Percentiles rank a stretch among this genome's conserved stretches.
These are phyloP conservation scores for Backusella australiensis DNA, from an alignment of 192 early-diverging fungal genomes.

Conservation along the genomic window DNA sequence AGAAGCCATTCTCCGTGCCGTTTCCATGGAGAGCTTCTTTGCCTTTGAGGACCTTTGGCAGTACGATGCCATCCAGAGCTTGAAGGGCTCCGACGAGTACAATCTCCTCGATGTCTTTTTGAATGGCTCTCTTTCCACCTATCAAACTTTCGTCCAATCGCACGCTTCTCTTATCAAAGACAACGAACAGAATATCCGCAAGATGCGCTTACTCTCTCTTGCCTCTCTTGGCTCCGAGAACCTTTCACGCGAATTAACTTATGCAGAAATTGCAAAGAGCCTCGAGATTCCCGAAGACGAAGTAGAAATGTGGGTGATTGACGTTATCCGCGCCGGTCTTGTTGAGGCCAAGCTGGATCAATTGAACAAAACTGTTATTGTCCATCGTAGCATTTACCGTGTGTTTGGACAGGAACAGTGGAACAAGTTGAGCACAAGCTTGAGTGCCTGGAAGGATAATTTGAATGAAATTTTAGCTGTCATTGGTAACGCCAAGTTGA, in stretches of 20 bases:
- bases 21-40: conserved; percentile 68
- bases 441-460: conserved; percentile 79
- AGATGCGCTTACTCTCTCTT: conserved; percentile 87
- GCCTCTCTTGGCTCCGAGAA: conserved; percentile 73
- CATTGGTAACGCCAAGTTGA: conserved; percentile 82
- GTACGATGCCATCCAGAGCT: conserved; percentile 59
- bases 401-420: conserved; percentile 83
- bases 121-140: conserved; percentile 61
- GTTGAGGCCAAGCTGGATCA: conserved; percentile 96
- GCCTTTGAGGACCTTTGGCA: conserved; percentile 75
- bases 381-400: conserved; percentile 84
- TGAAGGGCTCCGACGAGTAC: conserved; percentile 58
- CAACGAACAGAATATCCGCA: conserved; percentile 59
- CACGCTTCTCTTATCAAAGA: conserved; percentile 55
- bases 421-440: conserved; percentile 62
- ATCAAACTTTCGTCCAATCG: conserved; percentile 56
- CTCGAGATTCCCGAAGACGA: conserved; percentile 75
- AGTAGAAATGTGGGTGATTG: conserved; percentile 96
- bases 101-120: conserved; percentile 71
- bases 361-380: conserved; percentile 72
- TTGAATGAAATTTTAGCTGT: conserved; percentile 82
- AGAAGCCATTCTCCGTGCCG: conserved; percentile 58
- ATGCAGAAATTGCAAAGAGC: conserved; percentile 68
- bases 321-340: conserved; percentile 87
- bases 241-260: conserved; percentile 67